phyloP scores from a whole-genome alignment of 768 basidiomycete species.

The Pleurotus salmoneostramineus region DNA sequence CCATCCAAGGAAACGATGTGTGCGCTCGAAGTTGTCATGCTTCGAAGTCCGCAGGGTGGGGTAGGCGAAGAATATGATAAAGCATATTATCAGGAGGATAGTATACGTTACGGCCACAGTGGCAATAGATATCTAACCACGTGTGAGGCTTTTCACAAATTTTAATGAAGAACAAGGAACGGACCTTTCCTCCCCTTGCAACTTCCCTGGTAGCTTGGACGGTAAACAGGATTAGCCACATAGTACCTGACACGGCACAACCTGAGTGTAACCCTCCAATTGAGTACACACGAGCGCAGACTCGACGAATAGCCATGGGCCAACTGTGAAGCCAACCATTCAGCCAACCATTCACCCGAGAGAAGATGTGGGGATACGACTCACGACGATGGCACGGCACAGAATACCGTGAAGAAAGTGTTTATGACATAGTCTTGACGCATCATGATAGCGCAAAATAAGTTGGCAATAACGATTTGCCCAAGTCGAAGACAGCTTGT shows the following conservation, averaged over 20 bases:
- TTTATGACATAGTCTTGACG: constrained; percentile 58
- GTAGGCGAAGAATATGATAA: constrained; percentile 35
- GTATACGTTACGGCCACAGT: constrained; percentile 13
- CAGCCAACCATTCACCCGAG: too few relatives aligned
- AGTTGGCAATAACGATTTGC: constrained; percentile 42
- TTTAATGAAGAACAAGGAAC: constrained; percentile 4
- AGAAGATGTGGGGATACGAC: too few relatives aligned
- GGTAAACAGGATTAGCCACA: constrained; percentile 50
- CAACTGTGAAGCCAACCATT: too few relatives aligned
- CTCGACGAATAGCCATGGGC: constrained; percentile 49
- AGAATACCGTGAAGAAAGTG: constrained; percentile 48
- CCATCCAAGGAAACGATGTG: constrained; percentile 44
- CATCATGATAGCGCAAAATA: constrained; percentile 43
- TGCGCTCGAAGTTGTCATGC: constrained; percentile 38
- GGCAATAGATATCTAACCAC: neutral
- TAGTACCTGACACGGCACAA: constrained; percentile 46
- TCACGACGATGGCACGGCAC: constrained; percentile 45
- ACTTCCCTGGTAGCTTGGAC: constrained; percentile 49
- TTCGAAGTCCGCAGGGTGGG: constrained; percentile 30
- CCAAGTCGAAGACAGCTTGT: constrained; percentile 31
- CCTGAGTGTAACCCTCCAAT: constrained; percentile 60
- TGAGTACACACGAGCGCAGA: constrained; percentile 53
- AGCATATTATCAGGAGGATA: constrained; percentile 20
- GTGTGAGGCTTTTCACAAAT: neutral
- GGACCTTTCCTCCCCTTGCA: constrained; percentile 30